Base-by-base conservation (phyloP, 2,329 filamentous ascomycete species). In the Aspergillus pseudonomiae region DNA sequence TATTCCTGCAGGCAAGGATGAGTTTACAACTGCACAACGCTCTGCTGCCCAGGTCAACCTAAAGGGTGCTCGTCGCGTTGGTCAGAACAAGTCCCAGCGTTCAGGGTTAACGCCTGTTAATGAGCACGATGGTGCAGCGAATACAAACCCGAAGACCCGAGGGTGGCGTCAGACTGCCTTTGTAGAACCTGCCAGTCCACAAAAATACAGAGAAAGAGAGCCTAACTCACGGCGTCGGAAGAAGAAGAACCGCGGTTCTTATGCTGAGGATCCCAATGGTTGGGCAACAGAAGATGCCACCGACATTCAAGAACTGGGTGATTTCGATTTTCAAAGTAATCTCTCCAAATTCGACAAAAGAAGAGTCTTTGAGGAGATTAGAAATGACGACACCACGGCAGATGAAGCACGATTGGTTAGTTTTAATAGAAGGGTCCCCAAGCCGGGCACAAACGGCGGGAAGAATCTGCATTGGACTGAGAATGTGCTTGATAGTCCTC, bases 251-350 rank as follows among this genome's bases (percentile, higher is more conserved):
- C 74, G 78, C 68, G 78, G 79, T 68, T 67, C 72, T 39, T 80
- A 82, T 65, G 86, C 70, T 10, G 84, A 87, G 62, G 82, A 85
- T 60, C 79, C 92, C 50, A 96, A 93, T 75, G 94, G 93, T 4
- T 98, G 94, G 94, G 93, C 92, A 4, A 97, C 94, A 0, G 95
- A 97, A 74, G 94, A 98, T 73, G 94, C 94, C 26, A 97, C 93
- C 0, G 95, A 98, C 74, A 92, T 95, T 26, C 92, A 94, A 78
- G 94, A 96, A 74, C 87, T 95, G 83, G 92, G 91, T 12, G 95
- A 98, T 65, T 98, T 98, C 71, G 94, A 98, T 77, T 98, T 98
- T 72, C 89, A 92, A 71, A 89, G 88, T 60, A 93, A 93, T 68
- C 84, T 98, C 36, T 94, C 92, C 54, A 96, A 97, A 74, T 98